These are phyloP conservation scores for Yamadazyma diospyri DNA, from an alignment of 1,139 yeast genomes.

Conservation along the genomic window DNA sequence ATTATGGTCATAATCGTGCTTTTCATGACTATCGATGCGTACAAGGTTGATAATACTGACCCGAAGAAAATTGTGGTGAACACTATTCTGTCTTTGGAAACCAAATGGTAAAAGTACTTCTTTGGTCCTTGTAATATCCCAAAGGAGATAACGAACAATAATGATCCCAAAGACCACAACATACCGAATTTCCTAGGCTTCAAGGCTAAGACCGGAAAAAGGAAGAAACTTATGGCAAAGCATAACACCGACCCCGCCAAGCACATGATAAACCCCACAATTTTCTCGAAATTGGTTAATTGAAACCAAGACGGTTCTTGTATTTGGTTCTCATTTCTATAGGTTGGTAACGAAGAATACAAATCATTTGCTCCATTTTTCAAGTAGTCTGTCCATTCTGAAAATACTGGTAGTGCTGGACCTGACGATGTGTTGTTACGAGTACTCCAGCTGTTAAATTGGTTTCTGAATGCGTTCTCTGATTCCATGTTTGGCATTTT, in stretches of 20 bases:
- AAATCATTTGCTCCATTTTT: constrained; percentile 40
- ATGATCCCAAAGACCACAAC: constrained; percentile 89
- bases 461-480: constrained; percentile 42
- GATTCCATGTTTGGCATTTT: constrained; percentile 28
- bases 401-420: constrained; percentile 24
- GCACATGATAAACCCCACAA: constrained; percentile 75
- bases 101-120: constrained; percentile 68
- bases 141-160: constrained; percentile 82
- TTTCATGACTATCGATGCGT: constrained; percentile 50
- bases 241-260: constrained; percentile 74
- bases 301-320: constrained; percentile 55
- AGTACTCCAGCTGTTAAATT: constrained; percentile 39
- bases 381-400: constrained; percentile 48
- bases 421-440: constrained; percentile 13
- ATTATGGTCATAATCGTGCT: constrained; percentile 75
- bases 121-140: constrained; percentile 92
- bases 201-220: constrained; percentile 85
- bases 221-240: constrained; percentile 74
- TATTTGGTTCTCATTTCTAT: constrained; percentile 21
- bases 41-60: constrained; percentile 65
- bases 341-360: constrained; percentile 39
- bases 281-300: constrained; percentile 74
- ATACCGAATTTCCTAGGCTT: constrained; percentile 89
- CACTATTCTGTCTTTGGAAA: constrained; percentile 72
- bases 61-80: constrained; percentile 80